Percentiles rank a stretch among this genome's conserved stretches.
These are phyloP conservation scores for Daldinia caldariorum DNA, from an alignment of 495 filamentous ascomycete species.

Conservation along the genomic window DNA sequence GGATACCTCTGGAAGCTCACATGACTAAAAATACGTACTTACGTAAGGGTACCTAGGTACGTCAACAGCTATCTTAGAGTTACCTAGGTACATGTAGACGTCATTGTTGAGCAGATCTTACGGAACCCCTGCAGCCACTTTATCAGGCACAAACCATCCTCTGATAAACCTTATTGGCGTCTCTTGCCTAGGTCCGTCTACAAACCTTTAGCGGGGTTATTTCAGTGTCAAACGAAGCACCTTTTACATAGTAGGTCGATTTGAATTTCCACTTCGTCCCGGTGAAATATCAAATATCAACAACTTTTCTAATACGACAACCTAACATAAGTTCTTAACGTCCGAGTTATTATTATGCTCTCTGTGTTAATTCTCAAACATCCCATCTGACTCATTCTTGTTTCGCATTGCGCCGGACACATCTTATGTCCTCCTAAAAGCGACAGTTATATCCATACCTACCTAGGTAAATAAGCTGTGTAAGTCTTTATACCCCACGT, in stretches of 20 bases:
- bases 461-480: slow-evolving; percentile 15
- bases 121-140: slow-evolving; percentile 33
- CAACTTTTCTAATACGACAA: not conserved
- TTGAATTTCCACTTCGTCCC: not conserved
- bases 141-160: slow-evolving; percentile 13
- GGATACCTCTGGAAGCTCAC: slow-evolving; percentile 22
- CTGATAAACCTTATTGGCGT: slow-evolving; percentile 29
- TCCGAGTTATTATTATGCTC: not conserved
- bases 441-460: too few species aligned
- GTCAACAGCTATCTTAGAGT: not conserved
- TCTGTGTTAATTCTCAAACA: not conserved
- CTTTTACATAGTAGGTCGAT: too few species aligned
- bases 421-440: not conserved
- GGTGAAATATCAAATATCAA: not conserved
- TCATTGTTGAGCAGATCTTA: slow-evolving; percentile 35
- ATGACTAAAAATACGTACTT: slow-evolving; percentile 25
- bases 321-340: not conserved
- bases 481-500: slow-evolving; percentile 14
- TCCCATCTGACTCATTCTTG: not conserved
- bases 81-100: slow-evolving; percentile 15
- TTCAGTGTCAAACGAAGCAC: not conserved
- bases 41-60: not conserved
- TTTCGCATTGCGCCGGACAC: slow-evolving; percentile 18
- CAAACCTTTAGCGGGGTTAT: slow-evolving; percentile 9
- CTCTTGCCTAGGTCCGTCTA: not conserved